Percentiles rank a stretch among this genome's conserved stretches.
These are phyloP conservation scores for Populus hybrid DNA, from an alignment of 441 rosid species.

Conservation along the genomic window DNA sequence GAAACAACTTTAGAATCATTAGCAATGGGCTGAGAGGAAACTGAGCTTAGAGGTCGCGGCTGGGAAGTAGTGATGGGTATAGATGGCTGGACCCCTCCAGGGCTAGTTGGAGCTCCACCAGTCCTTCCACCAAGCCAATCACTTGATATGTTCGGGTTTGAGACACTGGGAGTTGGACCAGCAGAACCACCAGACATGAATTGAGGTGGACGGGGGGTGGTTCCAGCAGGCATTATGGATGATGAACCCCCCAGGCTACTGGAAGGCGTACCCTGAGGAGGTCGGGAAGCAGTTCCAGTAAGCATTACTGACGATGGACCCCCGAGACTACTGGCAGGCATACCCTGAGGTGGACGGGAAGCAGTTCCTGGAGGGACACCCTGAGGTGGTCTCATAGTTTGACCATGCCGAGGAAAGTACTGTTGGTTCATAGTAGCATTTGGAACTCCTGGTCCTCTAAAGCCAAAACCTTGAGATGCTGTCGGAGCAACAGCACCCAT, in stretches of 20 bases:
- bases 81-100: slow-evolving; percentile 37
- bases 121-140: slow-evolving; percentile 58
- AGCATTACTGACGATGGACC: slow-evolving; percentile 33
- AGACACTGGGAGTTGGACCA: slow-evolving; percentile 31
- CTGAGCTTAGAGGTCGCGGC: background rate
- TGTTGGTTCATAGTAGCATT: slow-evolving; percentile 47
- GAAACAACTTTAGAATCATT: slow-evolving; percentile 57
- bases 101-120: slow-evolving; percentile 40
- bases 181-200: slow-evolving; percentile 33
- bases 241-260: background rate
- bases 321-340: slow-evolving; percentile 28
- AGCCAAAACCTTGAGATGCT: too few species aligned
- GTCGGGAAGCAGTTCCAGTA: slow-evolving; percentile 21
- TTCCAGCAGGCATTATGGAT: background rate
- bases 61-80: slow-evolving; percentile 25
- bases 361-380: slow-evolving; percentile 38
- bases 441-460: slow-evolving; percentile 54
- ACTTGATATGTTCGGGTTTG: slow-evolving; percentile 42
- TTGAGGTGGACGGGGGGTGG: slow-evolving; percentile 35
- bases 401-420: slow-evolving; percentile 53
- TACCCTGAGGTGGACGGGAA: slow-evolving; percentile 43
- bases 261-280: background rate
- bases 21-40: slow-evolving; percentile 28
- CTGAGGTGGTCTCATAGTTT: slow-evolving; percentile 43
- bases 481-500: slow-evolving; percentile 19